A percentile compares a stretch with the other conserved stretches of the same genome.
Conservation (phyloP, 2,329 filamentous ascomycete genomes). For the Plectosphaerella sp. region DNA sequence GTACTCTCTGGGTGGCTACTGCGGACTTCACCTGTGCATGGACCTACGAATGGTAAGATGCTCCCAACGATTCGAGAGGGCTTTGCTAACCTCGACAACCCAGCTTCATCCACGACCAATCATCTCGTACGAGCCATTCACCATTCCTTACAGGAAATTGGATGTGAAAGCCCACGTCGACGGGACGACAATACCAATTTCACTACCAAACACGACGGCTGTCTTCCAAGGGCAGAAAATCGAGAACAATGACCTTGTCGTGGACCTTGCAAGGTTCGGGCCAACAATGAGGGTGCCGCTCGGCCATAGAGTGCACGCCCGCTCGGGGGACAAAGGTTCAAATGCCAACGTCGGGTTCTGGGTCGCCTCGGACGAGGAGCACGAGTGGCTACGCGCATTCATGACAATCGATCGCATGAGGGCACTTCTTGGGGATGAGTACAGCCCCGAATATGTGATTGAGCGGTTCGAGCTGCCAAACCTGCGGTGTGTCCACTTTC, state of each 20-base stretch:
- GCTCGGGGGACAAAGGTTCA: conserved; percentile 27
- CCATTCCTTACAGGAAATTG: conserved; percentile 3
- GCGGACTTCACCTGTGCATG: conserved; percentile 26
- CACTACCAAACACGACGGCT: neutral
- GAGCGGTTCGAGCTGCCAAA: conserved; percentile 40
- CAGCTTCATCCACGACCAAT: no score
- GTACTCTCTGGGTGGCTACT: conserved; percentile 22
- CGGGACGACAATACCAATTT: conserved; percentile 6
- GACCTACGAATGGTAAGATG: conserved; percentile 25
- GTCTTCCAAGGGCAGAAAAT: neutral
- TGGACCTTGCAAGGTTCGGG: neutral
- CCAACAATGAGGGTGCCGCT: conserved; percentile 14
- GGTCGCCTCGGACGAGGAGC: conserved; percentile 30
- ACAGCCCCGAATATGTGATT: conserved; percentile 29
- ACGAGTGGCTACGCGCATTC: conserved; percentile 32
- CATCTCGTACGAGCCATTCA: no score
- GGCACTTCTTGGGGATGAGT: conserved; percentile 38
- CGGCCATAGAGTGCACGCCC: conserved; percentile 23
- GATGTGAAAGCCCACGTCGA: conserved; percentile 16
- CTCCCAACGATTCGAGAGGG: conserved; percentile 22
- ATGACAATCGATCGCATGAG: conserved; percentile 30
- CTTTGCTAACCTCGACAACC: conserved; percentile 24
- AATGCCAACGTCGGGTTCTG: conserved; percentile 29
- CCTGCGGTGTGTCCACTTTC: conserved; percentile 38
- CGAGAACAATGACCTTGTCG: neutral